Percentiles rank a stretch among this genome's conserved stretches.
phyloP scores from a whole-genome alignment of 768 basidiomycete species.

The Psilocybe sp. region DNA sequence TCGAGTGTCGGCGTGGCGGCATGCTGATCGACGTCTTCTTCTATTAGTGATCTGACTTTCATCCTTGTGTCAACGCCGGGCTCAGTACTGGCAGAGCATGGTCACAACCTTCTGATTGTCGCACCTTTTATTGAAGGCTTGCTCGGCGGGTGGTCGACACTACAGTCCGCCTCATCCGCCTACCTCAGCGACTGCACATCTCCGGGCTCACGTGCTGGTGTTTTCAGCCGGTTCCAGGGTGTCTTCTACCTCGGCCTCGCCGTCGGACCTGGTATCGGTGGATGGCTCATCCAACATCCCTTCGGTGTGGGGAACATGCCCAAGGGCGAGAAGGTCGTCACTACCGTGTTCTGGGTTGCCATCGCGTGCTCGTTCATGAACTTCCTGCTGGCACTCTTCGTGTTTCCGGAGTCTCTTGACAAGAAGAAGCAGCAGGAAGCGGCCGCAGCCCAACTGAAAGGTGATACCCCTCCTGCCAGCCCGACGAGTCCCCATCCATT shows the following conservation, averaged over 20 bases:
- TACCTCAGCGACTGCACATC: slow-evolving; percentile 86
- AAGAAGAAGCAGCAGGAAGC: slow-evolving; percentile 38
- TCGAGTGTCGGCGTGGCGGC: too few relatives aligned
- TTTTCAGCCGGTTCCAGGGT: slow-evolving; percentile 75
- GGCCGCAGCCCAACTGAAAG: slow-evolving; percentile 16
- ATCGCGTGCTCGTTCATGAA: slow-evolving; percentile 42
- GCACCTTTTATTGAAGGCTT: slow-evolving; percentile 83
- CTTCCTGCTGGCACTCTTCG: slow-evolving; percentile 62
- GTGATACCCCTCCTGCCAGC: slow-evolving; percentile 5
- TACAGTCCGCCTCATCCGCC: slow-evolving; percentile 75
- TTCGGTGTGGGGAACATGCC: slow-evolving; percentile 16
- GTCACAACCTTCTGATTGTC: slow-evolving; percentile 72
- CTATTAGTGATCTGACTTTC: slow-evolving; percentile 74
- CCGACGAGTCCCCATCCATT: too few relatives aligned
- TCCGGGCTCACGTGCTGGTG: slow-evolving; percentile 72
- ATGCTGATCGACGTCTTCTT: background rate
- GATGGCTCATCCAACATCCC: slow-evolving; percentile 44
- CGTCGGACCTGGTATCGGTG: slow-evolving; percentile 75
- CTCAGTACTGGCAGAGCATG: slow-evolving; percentile 59
- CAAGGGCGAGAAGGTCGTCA: slow-evolving; percentile 30
- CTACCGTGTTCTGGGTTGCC: slow-evolving; percentile 48
- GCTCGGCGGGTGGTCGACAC: slow-evolving; percentile 79
- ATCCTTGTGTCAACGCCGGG: slow-evolving; percentile 74
- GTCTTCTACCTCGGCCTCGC: slow-evolving; percentile 76
- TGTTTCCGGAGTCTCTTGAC: slow-evolving; percentile 64